Conservation (phyloP, 495 filamentous ascomycete genomes). For the Amniculicola lignicola region DNA sequence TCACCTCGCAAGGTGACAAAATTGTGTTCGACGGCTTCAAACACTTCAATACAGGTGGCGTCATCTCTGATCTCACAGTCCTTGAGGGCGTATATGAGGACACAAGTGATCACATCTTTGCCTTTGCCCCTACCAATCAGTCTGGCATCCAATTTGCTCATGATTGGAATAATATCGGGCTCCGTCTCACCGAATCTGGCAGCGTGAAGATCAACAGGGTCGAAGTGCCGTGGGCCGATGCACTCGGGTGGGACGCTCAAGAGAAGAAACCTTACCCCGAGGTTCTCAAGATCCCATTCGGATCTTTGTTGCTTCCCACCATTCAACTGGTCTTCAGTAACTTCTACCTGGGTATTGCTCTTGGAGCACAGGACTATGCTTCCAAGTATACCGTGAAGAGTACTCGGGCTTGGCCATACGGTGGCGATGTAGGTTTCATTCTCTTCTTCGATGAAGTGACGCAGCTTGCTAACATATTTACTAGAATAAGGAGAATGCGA, state of each 20-base stretch:
- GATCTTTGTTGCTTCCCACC: constrained; percentile 53
- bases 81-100: constrained; percentile 56
- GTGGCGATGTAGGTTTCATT: constrained; percentile 42
- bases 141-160: constrained; percentile 54
- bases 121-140: constrained; percentile 52
- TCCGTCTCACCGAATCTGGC: constrained; percentile 60
- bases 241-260: constrained; percentile 53
- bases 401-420: constrained; percentile 60
- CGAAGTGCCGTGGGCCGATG: constrained; percentile 54
- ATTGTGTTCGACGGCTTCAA: constrained; percentile 59
- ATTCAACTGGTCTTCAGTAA: constrained; percentile 62
- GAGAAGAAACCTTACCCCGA: constrained; percentile 48
- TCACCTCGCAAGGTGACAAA: constrained; percentile 50
- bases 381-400: constrained; percentile 49
- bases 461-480: neutral
- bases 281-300: constrained; percentile 49
- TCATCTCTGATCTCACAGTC: constrained; percentile 60
- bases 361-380: constrained; percentile 51
- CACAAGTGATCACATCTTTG: constrained; percentile 58
- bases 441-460: neutral
- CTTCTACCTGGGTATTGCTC: constrained; percentile 61
- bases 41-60: constrained; percentile 61
- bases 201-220: constrained; percentile 56
- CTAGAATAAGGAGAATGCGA: constrained; percentile 48
- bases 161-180: constrained; percentile 62